Base-by-base conservation (phyloP, 805 yeast genomes). In the Wickerhamiella siamensis region DNA sequence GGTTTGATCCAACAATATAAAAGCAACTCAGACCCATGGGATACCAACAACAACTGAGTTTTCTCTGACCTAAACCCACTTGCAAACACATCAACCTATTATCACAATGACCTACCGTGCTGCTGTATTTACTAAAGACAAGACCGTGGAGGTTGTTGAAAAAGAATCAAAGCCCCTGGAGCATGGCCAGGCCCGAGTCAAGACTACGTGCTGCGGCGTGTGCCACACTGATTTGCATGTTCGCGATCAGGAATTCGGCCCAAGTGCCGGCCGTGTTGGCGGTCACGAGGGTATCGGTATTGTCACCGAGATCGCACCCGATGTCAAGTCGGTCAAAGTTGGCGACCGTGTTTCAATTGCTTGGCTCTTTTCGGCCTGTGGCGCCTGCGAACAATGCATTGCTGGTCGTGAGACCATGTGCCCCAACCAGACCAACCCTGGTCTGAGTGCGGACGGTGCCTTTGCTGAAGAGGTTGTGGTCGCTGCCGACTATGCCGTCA, bases 191-290 rank as follows among this genome's bases (percentile, higher is more conserved):
- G 69, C 83, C 51, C 71, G 84, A 60, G 69, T 84, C 65, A 76
- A 84, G 62, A 77, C 84, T 63, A 76, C 75, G 66, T 83, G 77
- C 71, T 75, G 94, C 21, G 95, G 95, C 64, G 94, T 83, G 43
- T 83, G 95, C 66, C 95, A 86, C 70, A 83, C 94, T 31, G 95
- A 83, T 59, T 72, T 84, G 61, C 95, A 84, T 68, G 82, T 91
- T 87, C 75, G 80, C 60, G 94, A 94, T 57, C 94, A 84, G 66
- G 83, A 94, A 93, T 91, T 93, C 40, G 67, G 79, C 61, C 72
- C 79, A 50, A 78, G 77, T 59, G 67, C 78, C 46, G 88, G 91
- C 19, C 66, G 80, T 52, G 86, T 81, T 39, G 91, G 91, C 49
- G 93, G 93, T 53, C 93, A 82, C 65, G 93, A 82, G 65, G 93